These are phyloP conservation scores for Plasmodium gonderi DNA, from an alignment of 169 alveolate genomes.

Conservation along the genomic window DNA sequence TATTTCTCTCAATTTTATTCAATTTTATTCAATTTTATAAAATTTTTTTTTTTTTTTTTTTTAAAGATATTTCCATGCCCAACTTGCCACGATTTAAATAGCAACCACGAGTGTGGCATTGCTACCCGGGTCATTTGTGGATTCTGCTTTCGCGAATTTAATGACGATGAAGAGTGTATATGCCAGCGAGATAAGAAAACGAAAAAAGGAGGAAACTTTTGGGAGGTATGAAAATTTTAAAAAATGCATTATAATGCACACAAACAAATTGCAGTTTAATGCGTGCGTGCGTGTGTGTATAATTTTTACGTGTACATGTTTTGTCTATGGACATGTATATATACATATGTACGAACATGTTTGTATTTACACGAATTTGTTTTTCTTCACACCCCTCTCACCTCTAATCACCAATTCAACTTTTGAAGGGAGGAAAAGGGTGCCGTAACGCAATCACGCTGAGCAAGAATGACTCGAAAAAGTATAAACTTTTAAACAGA, in stretches of 20 bases:
- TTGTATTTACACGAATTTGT: no score
- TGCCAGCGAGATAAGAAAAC: slow-evolving; percentile 72
- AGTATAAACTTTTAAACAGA: slow-evolving; percentile 75
- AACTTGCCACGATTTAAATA: slow-evolving; percentile 79
- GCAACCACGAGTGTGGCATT: slow-evolving; percentile 75
- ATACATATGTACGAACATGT: background rate
- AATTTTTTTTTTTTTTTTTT: background rate
- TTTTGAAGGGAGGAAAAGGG: slow-evolving; percentile 81
- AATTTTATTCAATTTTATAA: no score
- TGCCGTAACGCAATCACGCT: slow-evolving; percentile 80
- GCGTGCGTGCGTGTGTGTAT: background rate
- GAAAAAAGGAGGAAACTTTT: slow-evolving; percentile 72
- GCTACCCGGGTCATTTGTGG: slow-evolving; percentile 80
- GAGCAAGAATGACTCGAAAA: slow-evolving; percentile 78
- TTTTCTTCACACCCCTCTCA: background rate
- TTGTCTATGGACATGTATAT: background rate
- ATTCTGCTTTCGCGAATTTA: slow-evolving; percentile 78
- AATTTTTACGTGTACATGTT: no score
- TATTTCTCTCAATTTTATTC: no score
- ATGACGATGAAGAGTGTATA: slow-evolving; percentile 71
- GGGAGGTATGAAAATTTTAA: slow-evolving; percentile 74
- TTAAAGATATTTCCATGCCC: slow-evolving; percentile 78
- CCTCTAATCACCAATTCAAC: background rate
- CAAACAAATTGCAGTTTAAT: background rate
- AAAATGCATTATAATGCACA: background rate